Base-by-base conservation (phyloP, 1,139 yeast genomes). In the Eremothecium sinecaudum region DNA sequence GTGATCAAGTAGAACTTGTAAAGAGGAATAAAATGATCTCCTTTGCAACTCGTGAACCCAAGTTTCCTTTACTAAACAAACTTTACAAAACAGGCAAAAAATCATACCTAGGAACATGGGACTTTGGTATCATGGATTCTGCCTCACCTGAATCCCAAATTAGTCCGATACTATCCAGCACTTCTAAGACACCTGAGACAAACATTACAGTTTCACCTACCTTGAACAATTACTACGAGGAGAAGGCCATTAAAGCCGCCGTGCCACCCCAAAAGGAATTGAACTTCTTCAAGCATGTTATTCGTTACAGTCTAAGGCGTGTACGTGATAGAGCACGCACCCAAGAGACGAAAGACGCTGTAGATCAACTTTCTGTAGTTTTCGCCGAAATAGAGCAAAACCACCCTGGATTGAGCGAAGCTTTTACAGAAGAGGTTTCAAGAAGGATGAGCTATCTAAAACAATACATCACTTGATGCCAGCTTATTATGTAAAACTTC, bases 321-420 rank as follows among this genome's bases (percentile, higher is more conserved):
- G 75, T 74, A 27, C 58, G 63, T 31, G 56, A 51, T 19, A 60
- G 83, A 33, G 79, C 79, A 2, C 63, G 63, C 31, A 61, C 65
- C 14, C 56, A 52, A 9, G 62, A 56, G n/a, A 71, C 81, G 0
- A 66, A 61, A 39, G 39, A 43, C 4, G 58, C 67, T 4, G 78
- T 75, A 11, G 53, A 59, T 19, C 43, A 55, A 3, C 50, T 76
- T 35, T 60, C 65, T 19, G 48, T 56, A 13, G 52, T 48, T n/a
- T 56, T 74, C 33, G 44, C 51, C 2, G 51, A 49, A n/a, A 64
- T 65, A 36, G 86, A 79, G 47, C 43, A 50, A 25, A 53, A 58
- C n/a, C 72, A 70, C 39, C 78, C 81, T 0, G 87, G 87, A 0
- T 59, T 79, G 22, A 59, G 73, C 37, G 77, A 73, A 39, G 80